These are phyloP conservation scores for Phytophthora boehmeriae DNA, from an alignment of 352 stramenopile species.

Conservation along the genomic window DNA sequence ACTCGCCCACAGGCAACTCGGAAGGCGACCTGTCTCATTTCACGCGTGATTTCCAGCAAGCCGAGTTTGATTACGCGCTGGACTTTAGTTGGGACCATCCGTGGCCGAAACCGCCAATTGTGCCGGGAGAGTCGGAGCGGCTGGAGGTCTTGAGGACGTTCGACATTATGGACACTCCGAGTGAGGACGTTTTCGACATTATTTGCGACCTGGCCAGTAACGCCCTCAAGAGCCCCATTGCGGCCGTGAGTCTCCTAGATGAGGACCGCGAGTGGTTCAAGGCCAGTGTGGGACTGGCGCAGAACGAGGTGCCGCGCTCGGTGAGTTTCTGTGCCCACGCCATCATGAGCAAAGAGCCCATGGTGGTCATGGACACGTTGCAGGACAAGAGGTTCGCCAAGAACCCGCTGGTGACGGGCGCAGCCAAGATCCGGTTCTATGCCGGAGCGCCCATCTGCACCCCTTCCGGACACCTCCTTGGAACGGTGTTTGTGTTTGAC, in stretches of 20 bases:
- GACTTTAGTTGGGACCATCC: conserved; percentile 90
- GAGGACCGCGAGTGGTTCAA: conserved; percentile 91
- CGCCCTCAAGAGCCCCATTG: conserved; percentile 86
- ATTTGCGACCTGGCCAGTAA: conserved; percentile 89
- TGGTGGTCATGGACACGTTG: conserved; percentile 89
- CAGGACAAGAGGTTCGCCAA: conserved; percentile 88
- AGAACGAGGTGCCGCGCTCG: conserved; percentile 87
- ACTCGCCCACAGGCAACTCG: conserved; percentile 81
- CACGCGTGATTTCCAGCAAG: conserved; percentile 77
- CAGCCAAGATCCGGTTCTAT: conserved; percentile 89
- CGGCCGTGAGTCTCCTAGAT: conserved; percentile 83
- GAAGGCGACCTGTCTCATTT: conserved; percentile 80
- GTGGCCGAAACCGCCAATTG: conserved; percentile 84
- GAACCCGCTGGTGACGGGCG: conserved; percentile 85
- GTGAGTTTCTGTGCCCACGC: conserved; percentile 88
- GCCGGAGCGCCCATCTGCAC: conserved; percentile 83
- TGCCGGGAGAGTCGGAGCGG: conserved; percentile 68
- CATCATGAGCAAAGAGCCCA: conserved; percentile 90
- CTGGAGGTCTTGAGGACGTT: conserved; percentile 83
- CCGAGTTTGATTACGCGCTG: conserved; percentile 85
- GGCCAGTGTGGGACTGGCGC: conserved; percentile 79
- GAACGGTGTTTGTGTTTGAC: conserved; percentile 89
- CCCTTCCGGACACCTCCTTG: conserved; percentile 79
- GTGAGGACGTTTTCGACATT: conserved; percentile 89
- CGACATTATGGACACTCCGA: conserved; percentile 88